Percentiles rank a stretch among this genome's conserved stretches.
Evolutionary conservation across 176 grass and related monocot species (phyloP).

Genomic region (Triticum urartu): DNA sequence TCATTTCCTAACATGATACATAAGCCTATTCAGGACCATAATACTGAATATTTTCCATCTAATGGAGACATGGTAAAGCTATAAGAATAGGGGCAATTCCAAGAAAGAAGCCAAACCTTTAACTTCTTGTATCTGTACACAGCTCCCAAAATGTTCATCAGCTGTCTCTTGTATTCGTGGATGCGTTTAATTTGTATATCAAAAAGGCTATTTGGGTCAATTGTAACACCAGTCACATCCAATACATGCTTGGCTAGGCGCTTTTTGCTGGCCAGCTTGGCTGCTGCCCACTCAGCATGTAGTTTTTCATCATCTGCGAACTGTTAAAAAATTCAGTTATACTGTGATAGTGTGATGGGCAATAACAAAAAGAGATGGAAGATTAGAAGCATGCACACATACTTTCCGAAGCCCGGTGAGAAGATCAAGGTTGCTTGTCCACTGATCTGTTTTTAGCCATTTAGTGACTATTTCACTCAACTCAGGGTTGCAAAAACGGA

Average conservation of each 20-base stretch:
- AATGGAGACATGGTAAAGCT: slow-evolving; percentile 13
- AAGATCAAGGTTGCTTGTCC: slow-evolving; percentile 69
- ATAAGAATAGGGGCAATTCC: not conserved
- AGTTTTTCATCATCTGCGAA: slow-evolving; percentile 73
- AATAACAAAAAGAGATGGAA: slow-evolving; percentile 21
- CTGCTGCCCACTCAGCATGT: slow-evolving; percentile 68
- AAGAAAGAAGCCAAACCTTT: slow-evolving; percentile 44
- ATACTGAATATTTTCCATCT: not conserved
- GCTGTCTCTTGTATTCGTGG: slow-evolving; percentile 85
- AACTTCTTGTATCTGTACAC: slow-evolving; percentile 82
- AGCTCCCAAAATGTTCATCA: slow-evolving; percentile 71
- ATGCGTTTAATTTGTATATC: slow-evolving; percentile 91
- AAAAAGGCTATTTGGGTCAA: slow-evolving; percentile 64
- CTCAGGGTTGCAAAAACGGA: slow-evolving; percentile 75
- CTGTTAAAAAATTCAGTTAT: slow-evolving; percentile 43
- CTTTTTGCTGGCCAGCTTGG: slow-evolving; percentile 71
- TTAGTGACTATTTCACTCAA: slow-evolving; percentile 68
- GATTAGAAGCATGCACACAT: slow-evolving; percentile 34
- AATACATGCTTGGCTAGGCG: slow-evolving; percentile 66
- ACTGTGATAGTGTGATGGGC: slow-evolving; percentile 13
- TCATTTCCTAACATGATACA: slow-evolving; percentile 63
- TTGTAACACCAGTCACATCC: slow-evolving; percentile 53
- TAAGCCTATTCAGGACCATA: slow-evolving; percentile 28
- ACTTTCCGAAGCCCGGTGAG: slow-evolving; percentile 74
- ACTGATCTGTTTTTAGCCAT: slow-evolving; percentile 74